A percentile compares a stretch with the other conserved stretches of the same genome.
Evolutionary conservation across 192 early-diverging fungal genomes (phyloP).

Genomic region (Linnemannia zychae): DNA sequence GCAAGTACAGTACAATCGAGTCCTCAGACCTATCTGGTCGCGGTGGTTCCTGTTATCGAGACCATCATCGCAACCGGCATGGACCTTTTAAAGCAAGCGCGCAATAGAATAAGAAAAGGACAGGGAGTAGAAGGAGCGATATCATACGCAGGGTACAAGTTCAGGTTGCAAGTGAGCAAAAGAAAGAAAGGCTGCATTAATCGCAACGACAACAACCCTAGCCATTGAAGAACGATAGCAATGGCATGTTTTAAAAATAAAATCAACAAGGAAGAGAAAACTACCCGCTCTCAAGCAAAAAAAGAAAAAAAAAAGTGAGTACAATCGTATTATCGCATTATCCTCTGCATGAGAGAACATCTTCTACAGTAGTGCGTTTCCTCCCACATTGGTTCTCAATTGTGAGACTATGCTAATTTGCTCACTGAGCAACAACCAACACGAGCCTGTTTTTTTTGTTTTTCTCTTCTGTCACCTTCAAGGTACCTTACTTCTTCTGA

Average conservation of each 20-base stretch:
- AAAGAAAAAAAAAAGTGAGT: not conserved
- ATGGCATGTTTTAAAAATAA: not conserved
- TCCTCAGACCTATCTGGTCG: too few relatives aligned
- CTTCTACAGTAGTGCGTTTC: not conserved
- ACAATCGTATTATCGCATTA: conserved; percentile 13
- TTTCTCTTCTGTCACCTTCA: not conserved
- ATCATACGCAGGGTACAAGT: too few relatives aligned
- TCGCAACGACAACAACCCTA: not conserved
- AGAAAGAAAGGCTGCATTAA: not conserved
- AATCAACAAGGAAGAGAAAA: not conserved
- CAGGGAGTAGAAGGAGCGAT: not conserved
- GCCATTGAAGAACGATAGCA: not conserved
- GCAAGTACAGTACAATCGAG: too few relatives aligned
- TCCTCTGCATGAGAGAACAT: conserved; percentile 8
- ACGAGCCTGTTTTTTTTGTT: not conserved
- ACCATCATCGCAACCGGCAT: conserved; percentile 4
- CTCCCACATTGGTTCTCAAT: not conserved
- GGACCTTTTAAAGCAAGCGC: not conserved
- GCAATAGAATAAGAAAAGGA: not conserved
- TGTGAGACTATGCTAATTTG: not conserved
- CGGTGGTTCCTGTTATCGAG: not conserved
- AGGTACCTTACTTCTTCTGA: too few relatives aligned
- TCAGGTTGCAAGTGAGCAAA: too few relatives aligned
- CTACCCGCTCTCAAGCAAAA: conserved; percentile 10
- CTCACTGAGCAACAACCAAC: not conserved